Evolutionary conservation across 2,329 filamentous ascomycete genomes (phyloP), one percentile per base, ranked within the genome.

Genomic region (Aureobasidium uvarum): DNA sequence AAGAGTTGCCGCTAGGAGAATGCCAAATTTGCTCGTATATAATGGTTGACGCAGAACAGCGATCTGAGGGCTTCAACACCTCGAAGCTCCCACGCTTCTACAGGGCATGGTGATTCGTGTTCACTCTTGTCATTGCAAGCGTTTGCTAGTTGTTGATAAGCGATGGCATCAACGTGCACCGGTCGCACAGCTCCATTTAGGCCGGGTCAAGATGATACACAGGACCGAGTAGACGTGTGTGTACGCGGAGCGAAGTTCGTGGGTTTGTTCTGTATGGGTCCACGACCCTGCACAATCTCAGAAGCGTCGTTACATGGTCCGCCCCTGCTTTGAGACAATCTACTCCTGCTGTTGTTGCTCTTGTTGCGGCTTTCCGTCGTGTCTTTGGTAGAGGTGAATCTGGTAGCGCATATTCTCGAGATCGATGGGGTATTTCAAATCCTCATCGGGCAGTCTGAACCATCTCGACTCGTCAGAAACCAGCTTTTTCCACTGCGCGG

Each of bases 361-460:
- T 16, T 50, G 31, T 51, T 51, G 13, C 33, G 28, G 31, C 58
- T 38, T 51, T 16, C 13, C 46, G 11, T 62, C 59, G 20, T 58
- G 52, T 64, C 66, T 48, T 10, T 52, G 58, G 73, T 96, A 98
- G 18, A 97, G 74, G 79, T 97, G 92, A 71, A 96, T 82, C 77
- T 98, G 94, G 77, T 94, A 96, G 54, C 93, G 86, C 93, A 97
- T 96, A 74, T 97, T 91, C 79, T 98, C 94, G 73, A 98, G 78
- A 60, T 87, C 84, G 71, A 97, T 92, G 8, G 92, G 89, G 78
- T 97, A 98, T 46, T 82, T 81, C 69, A 97, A 77, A 18, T 70
- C 74, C n/a, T 74, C 71, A 25, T 62, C 45, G 8, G 76, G 74
- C 41, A 96, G 78, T 50, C 94, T 85, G 77, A 94, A 97, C 94